Conservation (phyloP, 495 filamentous ascomycete species). For the Aspergillus ellipticus region DNA sequence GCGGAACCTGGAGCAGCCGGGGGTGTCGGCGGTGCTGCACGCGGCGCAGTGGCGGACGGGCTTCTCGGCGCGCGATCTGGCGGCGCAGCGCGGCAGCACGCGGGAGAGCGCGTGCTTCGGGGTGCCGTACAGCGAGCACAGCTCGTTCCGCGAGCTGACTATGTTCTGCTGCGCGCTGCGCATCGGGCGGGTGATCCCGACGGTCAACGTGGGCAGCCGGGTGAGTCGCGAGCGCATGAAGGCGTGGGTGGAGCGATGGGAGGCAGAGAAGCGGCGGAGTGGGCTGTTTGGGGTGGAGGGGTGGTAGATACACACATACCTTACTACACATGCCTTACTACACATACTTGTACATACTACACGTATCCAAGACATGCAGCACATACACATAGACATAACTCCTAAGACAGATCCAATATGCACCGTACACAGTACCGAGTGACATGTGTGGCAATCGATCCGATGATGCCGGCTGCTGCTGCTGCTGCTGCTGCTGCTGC, state of each 20-base stretch:
- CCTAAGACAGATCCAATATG: no score
- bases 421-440: no score
- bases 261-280: constrained; percentile 74
- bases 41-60: constrained; percentile 66
- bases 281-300: constrained; percentile 56
- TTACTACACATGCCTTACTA: no score
- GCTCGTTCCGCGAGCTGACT: constrained; percentile 86
- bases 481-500: no score
- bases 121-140: constrained; percentile 94
- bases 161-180: constrained; percentile 86
- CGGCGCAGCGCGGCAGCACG: constrained; percentile 75
- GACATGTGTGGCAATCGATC: no score
- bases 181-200: constrained; percentile 87
- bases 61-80: constrained; percentile 62
- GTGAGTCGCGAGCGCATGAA: constrained; percentile 80
- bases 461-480: no score
- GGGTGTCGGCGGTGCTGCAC: constrained; percentile 66
- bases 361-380: no score
- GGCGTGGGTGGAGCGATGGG: constrained; percentile 85
- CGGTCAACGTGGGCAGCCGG: constrained; percentile 81
- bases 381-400: neutral
- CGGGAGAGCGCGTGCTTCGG: constrained; percentile 75
- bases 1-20: constrained; percentile 59
- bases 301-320: no score
- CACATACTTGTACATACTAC: no score